These are phyloP conservation scores for Xylariaceae sp. DNA, from an alignment of 2,329 filamentous ascomycete species.

Conservation along the genomic window DNA sequence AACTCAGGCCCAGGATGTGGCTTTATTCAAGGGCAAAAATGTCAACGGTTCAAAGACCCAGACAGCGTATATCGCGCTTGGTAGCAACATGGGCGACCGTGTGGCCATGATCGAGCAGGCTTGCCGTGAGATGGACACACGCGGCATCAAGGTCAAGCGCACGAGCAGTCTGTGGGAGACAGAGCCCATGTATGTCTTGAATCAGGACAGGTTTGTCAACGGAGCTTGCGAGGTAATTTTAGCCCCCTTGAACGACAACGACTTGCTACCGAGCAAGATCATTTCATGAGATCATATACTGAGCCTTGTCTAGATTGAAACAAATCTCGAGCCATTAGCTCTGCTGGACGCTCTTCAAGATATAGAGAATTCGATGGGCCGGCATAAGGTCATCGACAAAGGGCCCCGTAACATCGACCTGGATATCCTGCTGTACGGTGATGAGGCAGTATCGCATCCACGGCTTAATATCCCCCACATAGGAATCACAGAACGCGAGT, in stretches of 20 bases:
- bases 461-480: conserved; percentile 81
- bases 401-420: conserved; percentile 92
- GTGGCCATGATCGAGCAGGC: conserved; percentile 81
- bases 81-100: conserved; percentile 88
- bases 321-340: conserved; percentile 66
- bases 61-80: conserved; percentile 77
- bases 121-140: conserved; percentile 69
- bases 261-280: too few relatives aligned
- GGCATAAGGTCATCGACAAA: conserved; percentile 84
- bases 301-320: conserved; percentile 62
- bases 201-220: conserved; percentile 87
- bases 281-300: conserved; percentile 4
- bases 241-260: conserved; percentile 30
- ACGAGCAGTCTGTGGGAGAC: conserved; percentile 94
- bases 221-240: conserved; percentile 76
- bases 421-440: conserved; percentile 81
- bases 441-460: conserved; percentile 60
- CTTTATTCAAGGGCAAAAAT: conserved; percentile 18
- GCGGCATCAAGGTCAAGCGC: conserved; percentile 67
- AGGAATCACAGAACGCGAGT: conserved; percentile 84
- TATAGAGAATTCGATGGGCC: conserved; percentile 76
- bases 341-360: conserved; percentile 77
- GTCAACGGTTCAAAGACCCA: conserved; percentile 22
- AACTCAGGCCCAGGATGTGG: conserved; percentile 11
- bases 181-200: conserved; percentile 90